phyloP scores from a whole-genome alignment of 352 stramenopile genomes.

The Saprolegnia parasitica region DNA sequence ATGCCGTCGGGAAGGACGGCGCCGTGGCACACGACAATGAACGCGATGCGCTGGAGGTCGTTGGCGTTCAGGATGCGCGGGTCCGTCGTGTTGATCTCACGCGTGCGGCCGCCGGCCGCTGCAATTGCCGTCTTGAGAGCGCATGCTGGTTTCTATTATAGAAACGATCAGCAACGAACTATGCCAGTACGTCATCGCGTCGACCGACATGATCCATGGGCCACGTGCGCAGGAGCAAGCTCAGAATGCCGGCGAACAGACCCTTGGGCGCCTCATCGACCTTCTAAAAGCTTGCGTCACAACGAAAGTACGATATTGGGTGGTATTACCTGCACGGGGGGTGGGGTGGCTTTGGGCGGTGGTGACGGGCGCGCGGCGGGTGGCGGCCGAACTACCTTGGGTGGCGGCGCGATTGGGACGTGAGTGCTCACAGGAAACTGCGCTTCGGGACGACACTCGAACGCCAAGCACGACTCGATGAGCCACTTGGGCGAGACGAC shows the following conservation, averaged over 20 bases:
- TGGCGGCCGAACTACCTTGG: background rate
- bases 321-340: background rate
- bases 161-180: slow-evolving; percentile 42
- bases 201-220: background rate
- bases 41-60: slow-evolving; percentile 62
- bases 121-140: slow-evolving; percentile 12
- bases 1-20: slow-evolving; percentile 32
- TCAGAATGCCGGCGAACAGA: background rate
- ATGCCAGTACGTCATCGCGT: slow-evolving; percentile 33
- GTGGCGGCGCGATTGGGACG: background rate
- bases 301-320: background rate
- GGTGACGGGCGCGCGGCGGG: background rate
- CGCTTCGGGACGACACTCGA: slow-evolving; percentile 50
- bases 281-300: background rate
- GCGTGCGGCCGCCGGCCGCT: slow-evolving; percentile 44
- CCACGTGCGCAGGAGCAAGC: slow-evolving; percentile 8
- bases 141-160: slow-evolving; percentile 36
- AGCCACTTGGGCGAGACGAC: slow-evolving; percentile 66
- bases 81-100: slow-evolving; percentile 42
- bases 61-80: slow-evolving; percentile 42
- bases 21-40: slow-evolving; percentile 58
- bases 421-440: slow-evolving; percentile 39
- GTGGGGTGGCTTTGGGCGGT: background rate
- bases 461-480: slow-evolving; percentile 52
- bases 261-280: background rate